These are phyloP conservation scores for Suillus paluster DNA, from an alignment of 768 basidiomycete species.

Conservation along the genomic window DNA sequence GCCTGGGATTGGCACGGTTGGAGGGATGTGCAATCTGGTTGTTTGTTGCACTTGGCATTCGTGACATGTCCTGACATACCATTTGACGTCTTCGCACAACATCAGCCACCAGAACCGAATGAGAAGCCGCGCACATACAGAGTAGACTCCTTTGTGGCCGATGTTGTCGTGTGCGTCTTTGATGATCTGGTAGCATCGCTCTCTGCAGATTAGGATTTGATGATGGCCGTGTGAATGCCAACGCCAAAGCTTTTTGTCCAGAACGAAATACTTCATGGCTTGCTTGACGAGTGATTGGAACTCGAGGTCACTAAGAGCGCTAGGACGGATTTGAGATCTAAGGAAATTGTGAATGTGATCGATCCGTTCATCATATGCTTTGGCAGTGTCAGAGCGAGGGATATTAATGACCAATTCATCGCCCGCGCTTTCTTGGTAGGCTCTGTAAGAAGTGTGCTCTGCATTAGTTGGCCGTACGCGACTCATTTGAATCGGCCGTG, in stretches of 20 bases:
- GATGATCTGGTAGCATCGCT: neutral
- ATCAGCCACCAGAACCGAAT: conserved; percentile 3
- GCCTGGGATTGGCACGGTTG: neutral
- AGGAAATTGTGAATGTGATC: too few species aligned
- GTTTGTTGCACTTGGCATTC: neutral
- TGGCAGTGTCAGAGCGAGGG: too few species aligned
- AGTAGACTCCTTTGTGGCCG: conserved; percentile 9
- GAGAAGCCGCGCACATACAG: rapidly evolving
- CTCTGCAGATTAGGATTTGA: neutral
- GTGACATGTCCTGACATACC: neutral
- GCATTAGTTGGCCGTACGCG: too few species aligned
- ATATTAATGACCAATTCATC: too few species aligned
- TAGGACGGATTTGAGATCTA: too few species aligned
- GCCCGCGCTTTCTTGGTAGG: too few species aligned
- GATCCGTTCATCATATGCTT: too few species aligned
- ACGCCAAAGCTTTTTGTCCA: neutral
- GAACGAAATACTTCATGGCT: too few species aligned
- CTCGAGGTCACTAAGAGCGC: too few species aligned
- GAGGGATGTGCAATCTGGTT: neutral
- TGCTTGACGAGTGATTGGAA: too few species aligned
- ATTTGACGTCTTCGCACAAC: neutral
- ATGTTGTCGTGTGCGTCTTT: neutral
- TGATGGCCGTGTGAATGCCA: neutral
- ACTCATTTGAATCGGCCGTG: too few species aligned
- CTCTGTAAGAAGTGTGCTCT: neutral